Evolutionary conservation across 805 yeast species (phyloP), one percentile per base, ranked within the genome.

Genomic region (Ogataea trehalophila): DNA sequence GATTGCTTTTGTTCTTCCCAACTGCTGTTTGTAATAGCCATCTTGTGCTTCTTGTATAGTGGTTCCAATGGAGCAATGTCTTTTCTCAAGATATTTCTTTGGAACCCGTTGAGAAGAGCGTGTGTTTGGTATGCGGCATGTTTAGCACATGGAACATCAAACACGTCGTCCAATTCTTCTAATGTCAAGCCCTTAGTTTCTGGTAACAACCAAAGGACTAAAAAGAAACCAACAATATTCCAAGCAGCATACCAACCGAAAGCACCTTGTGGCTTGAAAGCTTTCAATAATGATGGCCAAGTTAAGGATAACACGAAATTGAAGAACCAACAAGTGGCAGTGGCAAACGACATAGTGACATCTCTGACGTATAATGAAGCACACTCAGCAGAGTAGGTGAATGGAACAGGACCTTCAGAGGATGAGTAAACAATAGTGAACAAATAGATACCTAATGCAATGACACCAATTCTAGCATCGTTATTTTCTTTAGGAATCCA

Each of bases 361-460:
- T 87, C 90, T 68, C 95, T 79, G 51, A 86, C 79, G 59, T 85
- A 84, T 58, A 87, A 72, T 50, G 92, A 88, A 70, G 85, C 79
- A 58, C 85, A 86, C 65, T 88, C 96, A 7, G 95, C 95, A 23
- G 90, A 83, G 61, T 88, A 86, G 2, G 94, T 85, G 70, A 88
- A 88, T 4, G 96, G 95, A 39, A 88, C 94, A 14, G 94, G 95
- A 39, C 96, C 96, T 65, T 85, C 88, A 45, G 95, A 92, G 3
- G 87, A 80, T 0, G 95, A 85, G 67, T 88, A 88, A 46, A 85
- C 83, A 39, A 80, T 74, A 0, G 88, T 72, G 66, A 77, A 87
- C 31, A 88, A 60, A 62, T 88, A 88, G 49, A 88, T 82, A 55
- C 94, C 95, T 51, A 80, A 69, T 6, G 85, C 72, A 46, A 87